Base-by-base conservation (phyloP, 179 eudicot species). In the Nepenthes alata region DNA sequence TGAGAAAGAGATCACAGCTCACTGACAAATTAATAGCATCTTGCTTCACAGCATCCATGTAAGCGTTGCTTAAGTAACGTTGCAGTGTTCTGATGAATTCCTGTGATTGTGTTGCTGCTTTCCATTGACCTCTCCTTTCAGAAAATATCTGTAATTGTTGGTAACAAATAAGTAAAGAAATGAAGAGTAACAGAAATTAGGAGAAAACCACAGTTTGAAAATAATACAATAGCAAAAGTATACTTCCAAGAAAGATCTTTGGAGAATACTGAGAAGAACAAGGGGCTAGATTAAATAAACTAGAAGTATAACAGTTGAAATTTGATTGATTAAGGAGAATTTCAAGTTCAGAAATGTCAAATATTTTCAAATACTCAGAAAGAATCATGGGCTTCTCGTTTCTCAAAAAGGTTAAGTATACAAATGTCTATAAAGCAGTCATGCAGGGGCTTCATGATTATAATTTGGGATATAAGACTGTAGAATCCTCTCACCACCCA, bases 21-120 rank as follows among this genome's bases (percentile, higher is more conserved):
- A 77, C 98, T 83, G 74, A 94, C 99, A 94, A 85, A 74, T 94
- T 87, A 34, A 94, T 94, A 54, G 99, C 95, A 69, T 94, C 91
- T 80, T 94, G 99, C 83, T 94, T 94, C 66, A 85, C 90, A 36
- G 85, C 81, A 77, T 94, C 99, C 91, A 87, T 80, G 80, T 90
- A 94, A 13, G 93, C 94, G 75, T 94, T 94, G 77, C 85, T 94
- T 67, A 81, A 90, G 72, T 83, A 94, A 9, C 99, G 87, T 63
- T 90, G 97, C 54, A 94, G 70, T 59, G 94, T 87, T 68, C 98
- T 82, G 52, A 94, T 69, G 51, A 90, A 72, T 73, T 90, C 97
- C 74, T 94, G 97, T 64, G 99, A 90, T 70, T 87, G 99, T 5
- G 87, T 87, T 41, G 95, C 91, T 69, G 96, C 94, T 80, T 81